phyloP scores from a whole-genome alignment of 2,329 filamentous ascomycete species.

The Diaporthe capsici region DNA sequence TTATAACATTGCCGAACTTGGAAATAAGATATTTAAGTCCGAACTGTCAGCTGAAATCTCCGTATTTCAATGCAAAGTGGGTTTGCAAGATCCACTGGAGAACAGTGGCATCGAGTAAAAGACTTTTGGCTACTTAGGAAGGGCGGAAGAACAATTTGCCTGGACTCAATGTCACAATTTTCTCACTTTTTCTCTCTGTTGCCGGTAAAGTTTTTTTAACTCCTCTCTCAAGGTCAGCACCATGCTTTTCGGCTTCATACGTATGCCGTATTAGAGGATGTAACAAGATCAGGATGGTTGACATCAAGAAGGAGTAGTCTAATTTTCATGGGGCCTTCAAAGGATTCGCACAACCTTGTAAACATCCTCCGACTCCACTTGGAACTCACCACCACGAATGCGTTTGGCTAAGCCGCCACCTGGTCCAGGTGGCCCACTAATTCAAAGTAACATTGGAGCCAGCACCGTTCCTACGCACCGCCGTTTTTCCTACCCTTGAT shows the following conservation, averaged over 20 bases:
- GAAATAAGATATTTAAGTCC: conserved; percentile 12
- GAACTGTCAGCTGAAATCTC: background rate
- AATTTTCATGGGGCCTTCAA: too few species aligned
- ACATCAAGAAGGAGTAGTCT: too few species aligned
- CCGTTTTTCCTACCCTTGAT: background rate
- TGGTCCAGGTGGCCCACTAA: background rate
- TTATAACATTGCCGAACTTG: background rate
- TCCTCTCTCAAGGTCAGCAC: too few species aligned
- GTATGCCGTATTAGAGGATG: too few species aligned
- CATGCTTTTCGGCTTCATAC: too few species aligned
- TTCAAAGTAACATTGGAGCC: background rate
- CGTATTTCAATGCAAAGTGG: background rate
- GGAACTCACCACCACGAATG: too few species aligned
- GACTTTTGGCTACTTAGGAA: background rate
- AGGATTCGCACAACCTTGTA: too few species aligned
- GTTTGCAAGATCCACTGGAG: background rate
- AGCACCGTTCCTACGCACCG: too few species aligned
- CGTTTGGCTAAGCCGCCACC: background rate
- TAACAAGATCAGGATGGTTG: too few species aligned
- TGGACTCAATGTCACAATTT: background rate
- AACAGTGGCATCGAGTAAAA: background rate
- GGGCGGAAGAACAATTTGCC: background rate
- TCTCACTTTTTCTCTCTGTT: too few species aligned
- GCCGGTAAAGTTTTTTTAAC: too few species aligned
- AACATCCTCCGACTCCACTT: too few species aligned